A percentile compares a stretch with the other conserved stretches of the same genome.
Evolutionary conservation across 208 protist species (phyloP).

Genomic region (Leishmania tropica): DNA sequence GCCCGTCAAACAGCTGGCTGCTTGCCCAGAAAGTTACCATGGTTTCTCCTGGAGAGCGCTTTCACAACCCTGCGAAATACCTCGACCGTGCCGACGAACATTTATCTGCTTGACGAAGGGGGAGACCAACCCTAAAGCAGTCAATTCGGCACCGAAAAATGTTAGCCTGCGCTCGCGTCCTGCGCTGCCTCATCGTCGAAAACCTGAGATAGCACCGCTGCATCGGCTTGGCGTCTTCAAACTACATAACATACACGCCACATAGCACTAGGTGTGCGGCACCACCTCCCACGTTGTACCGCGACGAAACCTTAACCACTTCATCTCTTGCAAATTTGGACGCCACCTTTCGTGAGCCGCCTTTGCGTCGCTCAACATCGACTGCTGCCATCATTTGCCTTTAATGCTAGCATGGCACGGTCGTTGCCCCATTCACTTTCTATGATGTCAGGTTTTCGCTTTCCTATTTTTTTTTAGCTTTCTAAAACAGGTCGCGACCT

Average conservation of each 20-base stretch:
- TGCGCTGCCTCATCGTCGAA: neutral
- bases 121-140: neutral
- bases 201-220: neutral
- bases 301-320: neutral
- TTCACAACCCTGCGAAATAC: too few species aligned
- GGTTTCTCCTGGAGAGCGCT: neutral
- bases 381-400: neutral
- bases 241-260: neutral
- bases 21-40: neutral
- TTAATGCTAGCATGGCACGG: neutral
- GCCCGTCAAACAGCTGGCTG: neutral
- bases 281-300: neutral
- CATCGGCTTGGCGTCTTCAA: neutral
- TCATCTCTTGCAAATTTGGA: neutral
- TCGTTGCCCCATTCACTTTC: neutral
- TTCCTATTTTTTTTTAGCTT: neutral
- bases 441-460: neutral
- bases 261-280: neutral
- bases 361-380: neutral
- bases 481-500: neutral
- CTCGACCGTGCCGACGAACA: too few species aligned
- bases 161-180: neutral
- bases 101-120: neutral
- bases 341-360: neutral
- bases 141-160: neutral